phyloP scores from a whole-genome alignment of 2,329 filamentous ascomycete species.

The Teratosphaeria destructans region DNA sequence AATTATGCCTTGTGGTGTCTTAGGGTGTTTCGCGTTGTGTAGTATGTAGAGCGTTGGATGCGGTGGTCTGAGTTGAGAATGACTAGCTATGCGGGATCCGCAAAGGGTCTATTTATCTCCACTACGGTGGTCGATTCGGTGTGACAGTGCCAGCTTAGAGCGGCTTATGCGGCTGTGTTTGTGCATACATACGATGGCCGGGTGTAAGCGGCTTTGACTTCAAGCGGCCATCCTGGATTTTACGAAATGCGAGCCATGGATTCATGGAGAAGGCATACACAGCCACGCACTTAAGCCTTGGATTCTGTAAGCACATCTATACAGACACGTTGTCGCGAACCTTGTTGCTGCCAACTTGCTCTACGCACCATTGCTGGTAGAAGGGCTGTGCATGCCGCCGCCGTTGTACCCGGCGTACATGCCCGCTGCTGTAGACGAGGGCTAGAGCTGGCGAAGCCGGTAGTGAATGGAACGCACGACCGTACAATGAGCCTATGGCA shows the following conservation, averaged over 20 bases:
- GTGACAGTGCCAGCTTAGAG: not conserved
- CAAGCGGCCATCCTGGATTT: not conserved
- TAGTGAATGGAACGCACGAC: too few relatives aligned
- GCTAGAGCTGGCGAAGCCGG: too few relatives aligned
- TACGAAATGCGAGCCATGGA: not conserved
- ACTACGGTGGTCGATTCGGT: not conserved
- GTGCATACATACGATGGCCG: not conserved
- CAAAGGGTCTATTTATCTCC: not conserved
- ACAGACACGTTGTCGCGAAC: too few relatives aligned
- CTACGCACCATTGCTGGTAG: too few relatives aligned
- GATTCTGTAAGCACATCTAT: too few relatives aligned
- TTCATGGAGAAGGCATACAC: too few relatives aligned
- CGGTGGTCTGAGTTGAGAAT: not conserved
- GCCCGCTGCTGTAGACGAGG: too few relatives aligned
- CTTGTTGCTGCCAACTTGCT: too few relatives aligned
- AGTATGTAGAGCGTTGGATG: not conserved
- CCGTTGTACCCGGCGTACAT: too few relatives aligned
- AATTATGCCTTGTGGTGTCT: not conserved
- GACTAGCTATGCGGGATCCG: not conserved
- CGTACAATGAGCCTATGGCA: too few relatives aligned
- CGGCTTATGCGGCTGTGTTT: not conserved
- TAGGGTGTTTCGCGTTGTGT: not conserved
- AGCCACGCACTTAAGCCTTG: too few relatives aligned
- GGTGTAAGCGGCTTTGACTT: not conserved
- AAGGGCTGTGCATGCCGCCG: too few relatives aligned